Percentiles rank a stretch among this genome's conserved stretches.
Evolutionary conservation across 2,329 filamentous ascomycete species (phyloP).

Genomic region (Epicoccum nigrum): DNA sequence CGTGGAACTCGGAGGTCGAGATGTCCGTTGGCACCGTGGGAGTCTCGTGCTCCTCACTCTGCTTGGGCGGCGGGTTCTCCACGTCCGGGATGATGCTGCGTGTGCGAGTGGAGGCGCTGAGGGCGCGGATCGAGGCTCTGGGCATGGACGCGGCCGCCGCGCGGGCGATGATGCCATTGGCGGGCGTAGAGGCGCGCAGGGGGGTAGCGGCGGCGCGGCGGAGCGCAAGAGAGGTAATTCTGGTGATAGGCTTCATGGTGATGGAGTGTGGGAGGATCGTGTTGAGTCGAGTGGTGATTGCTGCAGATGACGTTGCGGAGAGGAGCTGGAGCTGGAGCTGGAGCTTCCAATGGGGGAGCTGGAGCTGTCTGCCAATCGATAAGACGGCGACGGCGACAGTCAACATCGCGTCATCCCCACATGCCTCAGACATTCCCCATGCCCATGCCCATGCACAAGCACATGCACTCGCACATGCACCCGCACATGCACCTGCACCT

Average conservation of each 20-base stretch:
- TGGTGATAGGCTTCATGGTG: constrained; percentile 34
- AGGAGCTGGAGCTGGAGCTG: neutral
- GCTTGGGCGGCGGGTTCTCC: constrained; percentile 46
- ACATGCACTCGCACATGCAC: constrained; percentile 1
- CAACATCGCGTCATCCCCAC: constrained; percentile 16
- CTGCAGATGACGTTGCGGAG: constrained; percentile 3
- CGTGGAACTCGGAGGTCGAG: constrained; percentile 74
- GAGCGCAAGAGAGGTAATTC: constrained; percentile 27
- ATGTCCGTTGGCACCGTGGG: constrained; percentile 67
- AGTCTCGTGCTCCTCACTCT: constrained; percentile 43
- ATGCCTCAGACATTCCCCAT: neutral
- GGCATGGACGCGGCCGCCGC: constrained; percentile 15
- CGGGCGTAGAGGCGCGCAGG: constrained; percentile 26
- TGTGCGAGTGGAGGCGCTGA: constrained; percentile 34
- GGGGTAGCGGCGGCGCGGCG: constrained; percentile 32
- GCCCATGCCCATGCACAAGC: neutral
- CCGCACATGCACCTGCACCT: constrained; percentile 2
- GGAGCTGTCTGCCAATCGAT: constrained; percentile 16
- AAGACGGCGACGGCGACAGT: neutral
- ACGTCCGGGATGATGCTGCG: constrained; percentile 54
- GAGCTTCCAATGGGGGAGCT: constrained; percentile 7
- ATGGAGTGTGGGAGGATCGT: neutral
- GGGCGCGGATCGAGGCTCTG: constrained; percentile 24
- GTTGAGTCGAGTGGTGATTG: neutral
- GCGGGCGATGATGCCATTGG: constrained; percentile 37